A percentile compares a stretch with the other conserved stretches of the same genome.
phyloP scores from a whole-genome alignment of 108 stramenopile genomes.

The Pseudonitzschia delicatissima region DNA sequence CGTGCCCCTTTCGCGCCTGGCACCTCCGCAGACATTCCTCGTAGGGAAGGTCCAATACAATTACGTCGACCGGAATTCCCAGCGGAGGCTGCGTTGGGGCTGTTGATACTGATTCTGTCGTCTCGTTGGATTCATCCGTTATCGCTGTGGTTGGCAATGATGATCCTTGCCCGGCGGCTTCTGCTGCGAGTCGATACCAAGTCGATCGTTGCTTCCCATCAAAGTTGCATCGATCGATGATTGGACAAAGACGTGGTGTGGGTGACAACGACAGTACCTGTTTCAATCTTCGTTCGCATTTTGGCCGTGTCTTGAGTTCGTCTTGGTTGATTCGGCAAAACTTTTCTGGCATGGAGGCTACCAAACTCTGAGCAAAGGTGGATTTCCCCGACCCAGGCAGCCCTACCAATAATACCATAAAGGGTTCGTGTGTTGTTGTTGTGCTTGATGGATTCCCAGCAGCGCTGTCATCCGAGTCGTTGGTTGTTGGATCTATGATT shows the following conservation, averaged over 20 bases:
- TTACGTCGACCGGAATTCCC: constrained; percentile 14
- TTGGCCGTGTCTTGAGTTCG: constrained; percentile 40
- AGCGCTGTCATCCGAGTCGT: not conserved
- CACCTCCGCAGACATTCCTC: constrained; percentile 33
- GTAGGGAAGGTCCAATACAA: constrained; percentile 21
- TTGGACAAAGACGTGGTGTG: constrained; percentile 20
- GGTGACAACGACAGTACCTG: constrained; percentile 10
- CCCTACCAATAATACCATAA: constrained; percentile 55
- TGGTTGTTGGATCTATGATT: not conserved
- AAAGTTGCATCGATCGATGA: constrained; percentile 77
- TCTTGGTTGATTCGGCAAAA: constrained; percentile 74
- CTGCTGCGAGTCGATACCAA: constrained; percentile 33
- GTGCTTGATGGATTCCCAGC: no score
- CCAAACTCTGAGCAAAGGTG: constrained; percentile 44
- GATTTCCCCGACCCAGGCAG: constrained; percentile 72
- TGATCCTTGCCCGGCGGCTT: not conserved
- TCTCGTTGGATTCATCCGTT: not conserved
- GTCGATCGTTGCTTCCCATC: constrained; percentile 42
- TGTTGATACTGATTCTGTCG: not conserved
- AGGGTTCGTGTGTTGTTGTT: constrained; percentile 13
- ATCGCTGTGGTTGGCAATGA: not conserved
- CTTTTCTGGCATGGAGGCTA: constrained; percentile 38
- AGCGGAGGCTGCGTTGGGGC: no score
- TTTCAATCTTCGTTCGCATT: constrained; percentile 34
- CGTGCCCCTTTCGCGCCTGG: constrained; percentile 21